These are phyloP conservation scores for Penicillium sp. DNA, from an alignment of 2,329 filamentous ascomycete genomes.

Conservation along the genomic window DNA sequence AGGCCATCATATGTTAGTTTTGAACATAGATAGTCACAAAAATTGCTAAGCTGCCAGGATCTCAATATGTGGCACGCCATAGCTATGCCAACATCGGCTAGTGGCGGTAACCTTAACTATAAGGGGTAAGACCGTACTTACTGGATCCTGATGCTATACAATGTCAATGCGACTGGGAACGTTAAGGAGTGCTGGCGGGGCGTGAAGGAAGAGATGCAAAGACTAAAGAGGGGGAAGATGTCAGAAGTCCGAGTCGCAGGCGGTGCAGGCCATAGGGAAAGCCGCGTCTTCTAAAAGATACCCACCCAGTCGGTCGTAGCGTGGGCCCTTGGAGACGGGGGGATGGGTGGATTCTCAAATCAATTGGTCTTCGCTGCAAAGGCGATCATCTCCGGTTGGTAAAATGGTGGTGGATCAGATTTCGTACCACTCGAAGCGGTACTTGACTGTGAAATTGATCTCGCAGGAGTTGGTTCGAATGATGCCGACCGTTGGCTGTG, in stretches of 20 bases:
- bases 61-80: not conserved
- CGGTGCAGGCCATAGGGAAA: slow-evolving; percentile 6
- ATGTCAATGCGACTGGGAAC: not conserved
- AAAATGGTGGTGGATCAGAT: slow-evolving; percentile 6
- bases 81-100: not conserved
- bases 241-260: slow-evolving; percentile 5
- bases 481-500: slow-evolving; percentile 3
- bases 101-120: not conserved
- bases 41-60: not conserved
- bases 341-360: slow-evolving; percentile 11
- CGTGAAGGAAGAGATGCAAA: slow-evolving; percentile 1
- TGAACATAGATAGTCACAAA: not conserved
- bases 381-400: slow-evolving; percentile 9
- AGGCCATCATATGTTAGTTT: not conserved
- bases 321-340: slow-evolving; percentile 6
- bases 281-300: slow-evolving; percentile 7
- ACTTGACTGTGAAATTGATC: not conserved
- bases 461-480: not conserved
- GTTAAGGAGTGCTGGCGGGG: not conserved
- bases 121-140: slow-evolving; percentile 3
- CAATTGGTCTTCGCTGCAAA: slow-evolving; percentile 9
- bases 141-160: slow-evolving; percentile 2
- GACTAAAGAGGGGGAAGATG: slow-evolving; percentile 6
- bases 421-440: not conserved
- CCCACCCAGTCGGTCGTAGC: slow-evolving; percentile 10